Conservation (phyloP, 345 rosid species). For the Bruguiera gymnorhiza region DNA sequence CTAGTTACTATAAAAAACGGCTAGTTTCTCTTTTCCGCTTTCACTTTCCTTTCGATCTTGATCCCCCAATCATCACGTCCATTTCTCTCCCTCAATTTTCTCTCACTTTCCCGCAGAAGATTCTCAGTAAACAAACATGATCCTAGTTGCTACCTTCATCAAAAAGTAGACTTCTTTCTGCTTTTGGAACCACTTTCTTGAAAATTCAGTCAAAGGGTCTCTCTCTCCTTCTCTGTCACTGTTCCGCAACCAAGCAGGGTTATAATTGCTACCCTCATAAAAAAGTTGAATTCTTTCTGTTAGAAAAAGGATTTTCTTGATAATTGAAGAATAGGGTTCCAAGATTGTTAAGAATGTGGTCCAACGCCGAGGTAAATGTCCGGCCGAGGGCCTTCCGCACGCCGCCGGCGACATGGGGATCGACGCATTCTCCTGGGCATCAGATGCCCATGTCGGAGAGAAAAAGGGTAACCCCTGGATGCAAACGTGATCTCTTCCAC, state of each 20-base stretch:
- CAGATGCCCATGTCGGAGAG: conserved; percentile 53
- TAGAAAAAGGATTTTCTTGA: background rate
- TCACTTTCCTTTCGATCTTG: background rate
- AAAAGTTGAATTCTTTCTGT: background rate
- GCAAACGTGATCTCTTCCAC: conserved; percentile 50
- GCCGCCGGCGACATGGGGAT: conserved; percentile 49
- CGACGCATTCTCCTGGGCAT: conserved; percentile 16
- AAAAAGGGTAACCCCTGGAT: conserved; percentile 34
- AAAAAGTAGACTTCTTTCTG: too few relatives aligned
- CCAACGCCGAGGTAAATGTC: conserved; percentile 27
- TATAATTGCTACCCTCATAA: too few relatives aligned
- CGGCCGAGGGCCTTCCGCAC: conserved; percentile 43
- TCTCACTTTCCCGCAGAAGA: background rate
- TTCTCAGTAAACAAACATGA: background rate
- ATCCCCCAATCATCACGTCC: conserved; percentile 16
- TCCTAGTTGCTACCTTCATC: too few relatives aligned
- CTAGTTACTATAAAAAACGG: conserved; percentile 29
- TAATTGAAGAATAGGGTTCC: background rate
- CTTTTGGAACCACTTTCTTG: too few relatives aligned
- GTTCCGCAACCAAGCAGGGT: background rate
- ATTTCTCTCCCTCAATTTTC: background rate
- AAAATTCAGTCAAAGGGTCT: background rate
- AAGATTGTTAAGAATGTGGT: conserved; percentile 28
- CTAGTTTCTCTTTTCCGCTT: conserved; percentile 15
- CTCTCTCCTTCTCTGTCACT: background rate